Percentiles rank a stretch among this genome's conserved stretches.
Evolutionary conservation across 306 rosid genomes (phyloP).

Genomic region (Sechiopsis laciniata): DNA sequence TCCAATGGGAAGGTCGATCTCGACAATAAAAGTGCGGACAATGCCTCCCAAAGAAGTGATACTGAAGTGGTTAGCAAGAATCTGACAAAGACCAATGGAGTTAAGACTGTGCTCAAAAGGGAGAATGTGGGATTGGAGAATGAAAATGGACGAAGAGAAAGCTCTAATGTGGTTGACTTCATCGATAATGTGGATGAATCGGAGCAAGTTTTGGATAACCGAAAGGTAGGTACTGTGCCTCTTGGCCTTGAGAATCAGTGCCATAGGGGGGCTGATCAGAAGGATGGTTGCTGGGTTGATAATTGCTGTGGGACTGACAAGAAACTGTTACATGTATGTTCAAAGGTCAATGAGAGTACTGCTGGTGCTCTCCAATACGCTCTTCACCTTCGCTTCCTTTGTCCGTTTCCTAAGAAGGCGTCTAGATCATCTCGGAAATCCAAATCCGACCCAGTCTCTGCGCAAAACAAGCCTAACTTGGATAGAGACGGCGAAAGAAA

Average conservation of each 20-base stretch:
- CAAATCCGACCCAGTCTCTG: constrained; percentile 36
- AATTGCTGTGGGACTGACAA: constrained; percentile 44
- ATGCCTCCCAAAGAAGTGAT: constrained; percentile 27
- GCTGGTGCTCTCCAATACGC: constrained; percentile 83
- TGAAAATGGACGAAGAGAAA: constrained; percentile 23
- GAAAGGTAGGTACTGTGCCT: constrained; percentile 6
- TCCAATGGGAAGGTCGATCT: constrained; percentile 37
- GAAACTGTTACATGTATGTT: constrained; percentile 36
- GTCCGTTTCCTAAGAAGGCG: constrained; percentile 61
- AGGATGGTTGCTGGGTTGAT: constrained; percentile 40
- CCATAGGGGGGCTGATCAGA: constrained; percentile 37
- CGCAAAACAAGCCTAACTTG: constrained; percentile 41
- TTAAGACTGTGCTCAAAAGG: constrained; percentile 24
- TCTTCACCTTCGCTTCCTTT: constrained; percentile 84
- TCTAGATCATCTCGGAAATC: constrained; percentile 46
- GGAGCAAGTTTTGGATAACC: constrained; percentile 12
- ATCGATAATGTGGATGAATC: constrained; percentile 7
- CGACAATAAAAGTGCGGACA: constrained; percentile 27
- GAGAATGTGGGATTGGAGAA: constrained; percentile 25
- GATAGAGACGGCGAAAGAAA: constrained; percentile 58
- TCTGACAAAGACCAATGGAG: constrained; percentile 32
- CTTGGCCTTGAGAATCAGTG: constrained; percentile 11
- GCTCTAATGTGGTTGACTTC: constrained; percentile 37
- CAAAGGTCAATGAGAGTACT: constrained; percentile 48
- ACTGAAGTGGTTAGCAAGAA: constrained; percentile 25